A percentile compares a stretch with the other conserved stretches of the same genome.
phyloP scores from a whole-genome alignment of 2,329 filamentous ascomycete genomes.

The Zarea fungicola region DNA sequence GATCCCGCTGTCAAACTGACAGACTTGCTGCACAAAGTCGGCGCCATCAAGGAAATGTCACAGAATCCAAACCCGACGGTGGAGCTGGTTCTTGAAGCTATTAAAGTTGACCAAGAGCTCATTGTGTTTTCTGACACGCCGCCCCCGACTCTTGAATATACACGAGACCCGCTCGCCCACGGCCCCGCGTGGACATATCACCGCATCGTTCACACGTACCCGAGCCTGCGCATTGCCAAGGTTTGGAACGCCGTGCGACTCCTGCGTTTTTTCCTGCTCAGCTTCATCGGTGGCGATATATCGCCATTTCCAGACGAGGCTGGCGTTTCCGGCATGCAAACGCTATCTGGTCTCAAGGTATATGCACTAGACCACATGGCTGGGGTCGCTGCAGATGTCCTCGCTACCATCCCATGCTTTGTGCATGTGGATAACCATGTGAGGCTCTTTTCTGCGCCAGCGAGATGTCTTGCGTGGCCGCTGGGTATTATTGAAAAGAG shows the following conservation, averaged over 20 bases:
- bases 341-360: background rate
- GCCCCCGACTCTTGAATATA: background rate
- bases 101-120: constrained; percentile 17
- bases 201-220: constrained; percentile 17
- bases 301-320: constrained; percentile 7
- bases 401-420: constrained; percentile 20
- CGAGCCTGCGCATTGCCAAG: constrained; percentile 17
- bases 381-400: constrained; percentile 17
- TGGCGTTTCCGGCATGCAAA: constrained; percentile 2
- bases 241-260: constrained; percentile 23
- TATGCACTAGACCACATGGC: constrained; percentile 16
- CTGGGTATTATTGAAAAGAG: constrained; percentile 18
- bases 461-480: constrained; percentile 21
- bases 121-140: constrained; percentile 5
- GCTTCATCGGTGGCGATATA: constrained; percentile 9
- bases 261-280: constrained; percentile 21
- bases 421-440: constrained; percentile 9
- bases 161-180: background rate
- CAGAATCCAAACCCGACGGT: background rate
- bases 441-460: constrained; percentile 18
- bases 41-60: constrained; percentile 15
- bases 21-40: constrained; percentile 13
- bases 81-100: constrained; percentile 17
- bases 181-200: constrained; percentile 16
- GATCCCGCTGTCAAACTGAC: constrained; percentile 12